Percentiles rank a stretch among this genome's conserved stretches.
phyloP scores from a whole-genome alignment of 2,329 filamentous ascomycete species.

The Diaporthe citri region DNA sequence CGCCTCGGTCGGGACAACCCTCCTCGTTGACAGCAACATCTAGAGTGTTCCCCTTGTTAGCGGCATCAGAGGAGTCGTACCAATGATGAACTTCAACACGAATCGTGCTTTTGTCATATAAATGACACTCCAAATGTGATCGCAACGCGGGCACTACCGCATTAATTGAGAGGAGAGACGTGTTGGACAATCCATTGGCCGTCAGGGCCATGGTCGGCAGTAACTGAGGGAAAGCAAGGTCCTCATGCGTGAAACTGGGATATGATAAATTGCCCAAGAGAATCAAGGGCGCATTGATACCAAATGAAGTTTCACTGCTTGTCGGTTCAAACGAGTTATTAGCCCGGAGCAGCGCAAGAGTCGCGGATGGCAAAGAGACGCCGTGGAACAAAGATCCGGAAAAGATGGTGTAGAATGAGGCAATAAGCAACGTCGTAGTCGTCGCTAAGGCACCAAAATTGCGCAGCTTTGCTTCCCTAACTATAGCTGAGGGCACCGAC shows the following conservation, averaged over 20 bases:
- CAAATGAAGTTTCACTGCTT: neutral
- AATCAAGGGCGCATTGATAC: constrained; percentile 47
- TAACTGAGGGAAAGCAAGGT: constrained; percentile 41
- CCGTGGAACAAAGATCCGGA: constrained; percentile 51
- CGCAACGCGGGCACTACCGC: neutral
- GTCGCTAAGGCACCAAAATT: constrained; percentile 48
- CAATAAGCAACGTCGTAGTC: constrained; percentile 46
- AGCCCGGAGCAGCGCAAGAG: constrained; percentile 44
- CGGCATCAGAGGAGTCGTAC: neutral
- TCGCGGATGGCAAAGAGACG: constrained; percentile 45
- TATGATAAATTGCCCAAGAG: constrained; percentile 52
- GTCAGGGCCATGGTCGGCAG: neutral
- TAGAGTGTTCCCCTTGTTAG: too few relatives aligned
- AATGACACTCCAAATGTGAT: neutral
- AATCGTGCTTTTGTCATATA: neutral
- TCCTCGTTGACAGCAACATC: neutral
- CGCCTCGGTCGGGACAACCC: neutral
- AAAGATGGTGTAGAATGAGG: constrained; percentile 49
- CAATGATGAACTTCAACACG: too few relatives aligned
- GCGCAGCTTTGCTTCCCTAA: constrained; percentile 45
- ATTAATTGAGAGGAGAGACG: constrained; percentile 36
- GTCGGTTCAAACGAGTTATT: constrained; percentile 41
- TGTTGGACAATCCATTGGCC: constrained; percentile 31
- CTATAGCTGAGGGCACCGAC: constrained; percentile 46
- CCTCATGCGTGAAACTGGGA: constrained; percentile 52